Base-by-base conservation (phyloP, 2,329 filamentous ascomycete species). In the Monosporascus sp. region DNA sequence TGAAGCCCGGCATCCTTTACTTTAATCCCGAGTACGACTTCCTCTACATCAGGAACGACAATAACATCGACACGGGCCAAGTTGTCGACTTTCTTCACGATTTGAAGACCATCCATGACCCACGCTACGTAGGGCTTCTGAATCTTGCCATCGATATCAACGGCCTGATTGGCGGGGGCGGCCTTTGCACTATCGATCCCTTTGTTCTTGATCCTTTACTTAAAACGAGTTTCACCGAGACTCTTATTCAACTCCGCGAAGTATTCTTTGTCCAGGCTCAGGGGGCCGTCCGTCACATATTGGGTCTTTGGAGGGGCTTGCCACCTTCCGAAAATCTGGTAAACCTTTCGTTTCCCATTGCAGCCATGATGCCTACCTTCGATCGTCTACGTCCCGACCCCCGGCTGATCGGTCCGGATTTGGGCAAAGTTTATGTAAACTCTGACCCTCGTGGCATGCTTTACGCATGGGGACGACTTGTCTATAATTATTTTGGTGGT, bases 1-100 rank as follows among this genome's bases (percentile, higher is more conserved):
- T 50, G 20, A 49, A 31, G 22, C 48, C 50, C 15, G 50, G 48
- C 15, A 50, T n/a, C 5, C 37, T 59, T 6, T 53, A 52, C 47
- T 54, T 59, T 41, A 59, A 59, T 31, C 57, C 55, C 20, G 57
- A 57, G 20, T 31, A 52, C 18, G 55, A 59, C 45, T 50, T 54
- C 18, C 49, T 59, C 9, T 18, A 51, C 9, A n/a, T 52, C 9
- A 43, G 27, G 3, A 31, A 11, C 27, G 3, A 31, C 25, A 27
- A 27, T 27, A 27, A 27, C 25, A 15, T 5, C 31, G 17, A 38
- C 5, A 27, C 38, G 11, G 39, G 22, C 39, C 24, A 47, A 20
- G 4, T 54, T 11, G 22, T 47, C 31, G 45, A 55, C 11, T 51
- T 59, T 31, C 47, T 59, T 20, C 53, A 55, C 31, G 44, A 55